These are phyloP conservation scores for Xerocomus amazonicus DNA, from an alignment of 1,284 basidiomycete genomes.

Conservation along the genomic window DNA sequence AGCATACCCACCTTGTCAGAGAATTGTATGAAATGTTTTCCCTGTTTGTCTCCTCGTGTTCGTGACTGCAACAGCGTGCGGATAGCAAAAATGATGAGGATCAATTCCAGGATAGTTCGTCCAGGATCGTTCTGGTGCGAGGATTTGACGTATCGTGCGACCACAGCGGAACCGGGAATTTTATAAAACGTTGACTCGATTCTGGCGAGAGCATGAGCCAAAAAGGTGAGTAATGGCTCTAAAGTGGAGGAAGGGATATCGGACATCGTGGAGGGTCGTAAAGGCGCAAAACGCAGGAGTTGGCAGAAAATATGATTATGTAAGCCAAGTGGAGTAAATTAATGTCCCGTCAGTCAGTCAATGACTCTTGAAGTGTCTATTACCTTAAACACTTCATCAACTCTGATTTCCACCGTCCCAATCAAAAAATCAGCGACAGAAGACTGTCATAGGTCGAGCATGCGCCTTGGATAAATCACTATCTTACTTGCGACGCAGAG, in stretches of 20 bases:
- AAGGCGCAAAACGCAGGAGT: too few relatives aligned
- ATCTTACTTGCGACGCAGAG: too few relatives aligned
- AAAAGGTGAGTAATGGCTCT: constrained; percentile 58
- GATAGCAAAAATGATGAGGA: constrained; percentile 86
- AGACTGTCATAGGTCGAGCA: too few relatives aligned
- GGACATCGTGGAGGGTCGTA: constrained; percentile 15
- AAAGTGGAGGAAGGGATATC: constrained; percentile 36
- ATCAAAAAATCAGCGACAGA: too few relatives aligned
- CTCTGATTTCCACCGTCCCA: too few relatives aligned
- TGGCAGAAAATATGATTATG: too few relatives aligned
- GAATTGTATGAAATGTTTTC: constrained; percentile 91
- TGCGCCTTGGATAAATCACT: too few relatives aligned
- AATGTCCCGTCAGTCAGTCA: too few relatives aligned
- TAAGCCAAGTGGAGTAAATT: too few relatives aligned
- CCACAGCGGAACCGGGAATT: constrained; percentile 85
- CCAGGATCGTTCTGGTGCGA: constrained; percentile 91
- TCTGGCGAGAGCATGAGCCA: constrained; percentile 52
- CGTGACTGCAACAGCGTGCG: constrained; percentile 87
- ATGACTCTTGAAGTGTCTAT: too few relatives aligned
- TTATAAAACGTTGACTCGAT: constrained; percentile 63
- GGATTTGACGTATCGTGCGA: constrained; percentile 88
- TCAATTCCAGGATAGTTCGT: constrained; percentile 86
- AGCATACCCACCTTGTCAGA: constrained; percentile 68
- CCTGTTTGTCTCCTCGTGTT: constrained; percentile 80
- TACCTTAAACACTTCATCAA: too few relatives aligned